Base-by-base conservation (phyloP, 257 asterid species). In the Nicotiana tomentosiformis region DNA sequence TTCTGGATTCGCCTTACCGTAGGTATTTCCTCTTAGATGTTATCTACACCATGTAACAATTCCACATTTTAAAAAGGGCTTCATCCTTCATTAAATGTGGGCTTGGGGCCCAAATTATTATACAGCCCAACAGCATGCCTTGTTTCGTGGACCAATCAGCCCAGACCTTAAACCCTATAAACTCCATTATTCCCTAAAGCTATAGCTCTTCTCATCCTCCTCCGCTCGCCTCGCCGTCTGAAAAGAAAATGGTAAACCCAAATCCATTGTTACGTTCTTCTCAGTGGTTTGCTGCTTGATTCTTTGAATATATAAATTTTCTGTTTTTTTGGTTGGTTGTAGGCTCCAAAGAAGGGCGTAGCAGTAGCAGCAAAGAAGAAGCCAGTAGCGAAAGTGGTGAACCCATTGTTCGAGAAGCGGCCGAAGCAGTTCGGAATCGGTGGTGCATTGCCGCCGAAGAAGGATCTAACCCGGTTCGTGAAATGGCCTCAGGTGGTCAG, bases 361-460 rank as follows among this genome's bases (percentile, higher is more conserved):
- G 80, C 80, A 79, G 81, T 67, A 5, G 66, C 72, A 16, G 79
- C 86, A 17, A 69, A 57, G 49, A 83, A 83, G 86, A 83, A 83
- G 79, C 29, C 56, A 20, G n/a, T 17, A 5, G 17, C 62, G 8
- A 83, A 83, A 79, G 83, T 78, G 64, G 80, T 83, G 15, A 83
- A 83, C 46, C 86, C 80, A 55, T 3, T 83, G 56, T 78, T 83
- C 37, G 86, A 83, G 80, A 83, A 78, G 62, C 11, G 86, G 70
- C 86, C 70, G 23, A 83, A 67, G 72, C 83, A 83, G 35, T 78
- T 83, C 5, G 86, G 86, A n/a, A 83, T 83, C 3, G 86, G 86
- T 17, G 86, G 86, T 32, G 86, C 83, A 37, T 37, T 83, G 80
- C 86, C 86, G 26, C 86, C 86, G 7, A 83, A 77, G 83, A 83